phyloP scores from a whole-genome alignment of 805 yeast genomes.

The Saccharomyces kudriavzevii region DNA sequence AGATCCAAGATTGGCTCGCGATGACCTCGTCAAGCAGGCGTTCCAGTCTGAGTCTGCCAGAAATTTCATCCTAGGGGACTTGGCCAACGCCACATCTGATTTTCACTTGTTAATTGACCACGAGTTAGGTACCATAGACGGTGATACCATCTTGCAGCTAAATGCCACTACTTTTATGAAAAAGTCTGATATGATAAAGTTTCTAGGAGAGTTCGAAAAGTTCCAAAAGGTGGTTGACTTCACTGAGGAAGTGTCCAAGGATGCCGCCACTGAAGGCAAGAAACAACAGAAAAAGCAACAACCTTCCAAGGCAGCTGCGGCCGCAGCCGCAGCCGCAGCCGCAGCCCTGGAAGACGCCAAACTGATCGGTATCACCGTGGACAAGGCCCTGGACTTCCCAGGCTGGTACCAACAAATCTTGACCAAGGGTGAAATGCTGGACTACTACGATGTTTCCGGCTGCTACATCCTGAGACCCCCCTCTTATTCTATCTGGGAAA shows the following conservation, averaged over 20 bases:
- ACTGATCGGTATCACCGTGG: slow-evolving; percentile 91
- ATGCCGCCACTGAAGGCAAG: slow-evolving; percentile 28
- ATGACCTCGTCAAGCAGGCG: slow-evolving; percentile 62
- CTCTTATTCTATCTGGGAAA: slow-evolving; percentile 91
- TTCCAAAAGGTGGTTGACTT: slow-evolving; percentile 42
- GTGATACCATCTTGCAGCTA: slow-evolving; percentile 24
- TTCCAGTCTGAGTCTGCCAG: slow-evolving; percentile 26
- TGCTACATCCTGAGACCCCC: slow-evolving; percentile 97
- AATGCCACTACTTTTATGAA: slow-evolving; percentile 21
- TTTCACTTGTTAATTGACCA: slow-evolving; percentile 25
- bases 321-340: slow-evolving; percentile 23
- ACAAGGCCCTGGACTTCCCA: slow-evolving; percentile 85
- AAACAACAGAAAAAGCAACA: slow-evolving; percentile 15
- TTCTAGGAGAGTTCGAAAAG: slow-evolving; percentile 37
- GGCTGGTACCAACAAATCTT: slow-evolving; percentile 96
- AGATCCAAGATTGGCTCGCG: slow-evolving; percentile 83
- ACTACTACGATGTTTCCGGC: slow-evolving; percentile 97
- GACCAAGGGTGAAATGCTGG: slow-evolving; percentile 96
- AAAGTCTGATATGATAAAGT: slow-evolving; percentile 22
- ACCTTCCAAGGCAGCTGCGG: slow-evolving; percentile 13
- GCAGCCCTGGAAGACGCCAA: slow-evolving; percentile 74
- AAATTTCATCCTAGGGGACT: slow-evolving; percentile 26
- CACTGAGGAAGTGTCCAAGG: slow-evolving; percentile 31
- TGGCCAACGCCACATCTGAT: slow-evolving; percentile 33
- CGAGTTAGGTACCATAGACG: slow-evolving; percentile 34